Conservation (phyloP, 1,284 basidiomycete species). For the Schizophyllum amplum region DNA sequence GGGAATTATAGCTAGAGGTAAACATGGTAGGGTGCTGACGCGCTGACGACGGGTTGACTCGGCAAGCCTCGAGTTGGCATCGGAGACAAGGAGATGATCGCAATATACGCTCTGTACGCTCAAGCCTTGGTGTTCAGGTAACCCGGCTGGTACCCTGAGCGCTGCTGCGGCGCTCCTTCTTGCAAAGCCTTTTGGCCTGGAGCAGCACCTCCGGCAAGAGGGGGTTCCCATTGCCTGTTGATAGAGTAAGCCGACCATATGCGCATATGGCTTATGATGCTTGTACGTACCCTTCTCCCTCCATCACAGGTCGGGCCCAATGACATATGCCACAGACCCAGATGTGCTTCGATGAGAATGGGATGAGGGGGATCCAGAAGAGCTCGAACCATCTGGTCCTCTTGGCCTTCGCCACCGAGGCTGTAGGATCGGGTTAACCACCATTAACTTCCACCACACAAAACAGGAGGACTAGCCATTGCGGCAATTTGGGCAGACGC, state of each 20-base stretch:
- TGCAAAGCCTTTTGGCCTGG: neutral
- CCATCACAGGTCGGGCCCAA: slow-evolving; percentile 20
- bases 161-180: slow-evolving; percentile 1
- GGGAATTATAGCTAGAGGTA: no score
- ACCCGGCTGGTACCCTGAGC: slow-evolving; percentile 7
- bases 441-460: slow-evolving; percentile 4
- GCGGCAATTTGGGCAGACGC: slow-evolving; percentile 36
- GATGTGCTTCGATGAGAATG: slow-evolving; percentile 32
- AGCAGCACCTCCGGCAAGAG: slow-evolving; percentile 1
- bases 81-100: no score
- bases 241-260: neutral
- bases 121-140: slow-evolving; percentile 7
- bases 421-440: slow-evolving; percentile 16
- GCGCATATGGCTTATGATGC: neutral
- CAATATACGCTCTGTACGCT: no score
- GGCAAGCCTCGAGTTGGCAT: no score
- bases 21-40: no score
- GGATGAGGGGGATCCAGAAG: slow-evolving; percentile 37
- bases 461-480: slow-evolving; percentile 24
- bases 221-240: slow-evolving; percentile 10
- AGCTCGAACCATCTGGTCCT: slow-evolving; percentile 38
- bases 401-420: slow-evolving; percentile 31
- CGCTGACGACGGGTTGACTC: no score
- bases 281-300: slow-evolving; percentile 20
- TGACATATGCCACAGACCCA: slow-evolving; percentile 36